phyloP scores from a whole-genome alignment of 768 basidiomycete species.

The Boletellus ananiceps region DNA sequence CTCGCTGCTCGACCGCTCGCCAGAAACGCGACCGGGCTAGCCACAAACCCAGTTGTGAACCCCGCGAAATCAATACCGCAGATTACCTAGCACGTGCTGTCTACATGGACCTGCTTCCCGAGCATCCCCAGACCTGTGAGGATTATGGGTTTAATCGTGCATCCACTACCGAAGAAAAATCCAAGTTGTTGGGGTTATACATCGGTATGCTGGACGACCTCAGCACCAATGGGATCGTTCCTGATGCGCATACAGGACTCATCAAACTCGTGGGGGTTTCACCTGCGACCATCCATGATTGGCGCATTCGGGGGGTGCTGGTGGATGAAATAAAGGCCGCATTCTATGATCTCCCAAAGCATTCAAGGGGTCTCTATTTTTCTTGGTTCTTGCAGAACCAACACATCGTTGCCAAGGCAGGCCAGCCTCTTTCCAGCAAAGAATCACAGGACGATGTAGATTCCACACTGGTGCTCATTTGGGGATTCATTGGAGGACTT shows the following conservation, averaged over 20 bases:
- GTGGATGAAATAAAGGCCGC: constrained; percentile 31
- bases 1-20: too few species aligned
- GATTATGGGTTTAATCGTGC: constrained; percentile 36
- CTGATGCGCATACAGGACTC: constrained; percentile 15
- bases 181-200: constrained; percentile 31
- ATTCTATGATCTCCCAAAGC: constrained; percentile 23
- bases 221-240: too few species aligned
- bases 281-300: constrained; percentile 29
- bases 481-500: constrained; percentile 10
- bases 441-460: neutral
- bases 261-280: constrained; percentile 17
- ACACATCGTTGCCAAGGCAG: constrained; percentile 23
- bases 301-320: constrained; percentile 32
- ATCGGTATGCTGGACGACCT: constrained; percentile 3
- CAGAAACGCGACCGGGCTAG: too few species aligned
- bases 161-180: constrained; percentile 7
- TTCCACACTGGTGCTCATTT: neutral
- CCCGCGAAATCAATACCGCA: neutral
- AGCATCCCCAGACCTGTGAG: constrained; percentile 28
- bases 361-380: constrained; percentile 29
- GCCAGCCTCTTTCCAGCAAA: neutral
- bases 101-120: constrained; percentile 22
- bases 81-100: constrained; percentile 28
- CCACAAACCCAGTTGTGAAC: too few species aligned
- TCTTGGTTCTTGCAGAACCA: constrained; percentile 36